phyloP scores from a whole-genome alignment of 176 grass and related monocot species.

The Oryza coarctata region DNA sequence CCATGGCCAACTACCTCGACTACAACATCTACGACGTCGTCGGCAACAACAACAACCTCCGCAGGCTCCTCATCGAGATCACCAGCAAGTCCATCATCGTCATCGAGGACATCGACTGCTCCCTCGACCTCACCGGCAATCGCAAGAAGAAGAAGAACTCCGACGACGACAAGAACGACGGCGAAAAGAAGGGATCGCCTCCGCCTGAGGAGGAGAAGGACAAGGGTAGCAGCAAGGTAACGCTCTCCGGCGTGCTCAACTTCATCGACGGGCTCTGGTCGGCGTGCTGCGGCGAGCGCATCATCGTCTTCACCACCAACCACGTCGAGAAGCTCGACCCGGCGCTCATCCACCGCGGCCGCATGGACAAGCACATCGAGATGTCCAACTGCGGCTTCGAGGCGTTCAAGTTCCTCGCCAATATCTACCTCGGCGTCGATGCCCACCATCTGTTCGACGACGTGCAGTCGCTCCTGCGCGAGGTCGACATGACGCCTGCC shows the following conservation, averaged over 20 bases:
- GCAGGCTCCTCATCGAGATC: slow-evolving; percentile 53
- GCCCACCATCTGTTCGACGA: slow-evolving; percentile 23
- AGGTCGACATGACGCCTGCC: slow-evolving; percentile 23
- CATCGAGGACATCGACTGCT: slow-evolving; percentile 87
- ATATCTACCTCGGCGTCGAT: slow-evolving; percentile 21
- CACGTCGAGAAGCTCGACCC: slow-evolving; percentile 46
- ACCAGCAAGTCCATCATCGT: slow-evolving; percentile 63
- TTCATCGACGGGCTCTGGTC: slow-evolving; percentile 63
- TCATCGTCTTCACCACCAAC: slow-evolving; percentile 53
- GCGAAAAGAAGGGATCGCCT: neutral
- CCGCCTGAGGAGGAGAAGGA: neutral
- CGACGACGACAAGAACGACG: neutral
- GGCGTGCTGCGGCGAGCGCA: slow-evolving; percentile 39
- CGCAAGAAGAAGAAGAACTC: neutral
- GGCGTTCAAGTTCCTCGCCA: slow-evolving; percentile 37
- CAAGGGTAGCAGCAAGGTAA: slow-evolving; percentile 8
- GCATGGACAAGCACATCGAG: slow-evolving; percentile 63
- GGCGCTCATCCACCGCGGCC: slow-evolving; percentile 39
- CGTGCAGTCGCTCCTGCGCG: neutral
- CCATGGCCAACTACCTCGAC: slow-evolving; percentile 51
- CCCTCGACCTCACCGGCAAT: slow-evolving; percentile 60
- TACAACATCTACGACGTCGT: slow-evolving; percentile 52
- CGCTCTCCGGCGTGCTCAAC: slow-evolving; percentile 50
- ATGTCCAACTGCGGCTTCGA: slow-evolving; percentile 51
- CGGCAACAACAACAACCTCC: slow-evolving; percentile 41